These are phyloP conservation scores for Mallotus repandus DNA, from an alignment of 441 rosid genomes.

Conservation along the genomic window DNA sequence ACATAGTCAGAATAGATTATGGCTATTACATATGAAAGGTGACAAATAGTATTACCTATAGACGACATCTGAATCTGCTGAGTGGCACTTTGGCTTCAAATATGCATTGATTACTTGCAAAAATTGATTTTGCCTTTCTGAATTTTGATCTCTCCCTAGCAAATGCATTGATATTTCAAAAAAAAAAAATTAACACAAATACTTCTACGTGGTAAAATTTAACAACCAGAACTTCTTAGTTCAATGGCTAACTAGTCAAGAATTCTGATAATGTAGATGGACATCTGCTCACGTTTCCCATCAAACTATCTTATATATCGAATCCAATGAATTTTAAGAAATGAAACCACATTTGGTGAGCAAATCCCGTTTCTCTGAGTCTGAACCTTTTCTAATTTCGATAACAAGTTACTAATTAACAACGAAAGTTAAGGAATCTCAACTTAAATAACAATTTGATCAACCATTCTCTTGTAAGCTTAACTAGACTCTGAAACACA, in stretches of 20 bases:
- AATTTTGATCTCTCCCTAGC: slow-evolving; percentile 38
- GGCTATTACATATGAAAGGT: neutral
- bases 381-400: neutral
- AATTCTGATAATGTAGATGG: neutral
- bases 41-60: slow-evolving; percentile 44
- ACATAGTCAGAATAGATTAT: neutral
- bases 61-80: slow-evolving; percentile 68
- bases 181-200: slow-evolving; percentile 10
- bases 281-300: neutral
- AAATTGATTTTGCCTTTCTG: slow-evolving; percentile 40
- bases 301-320: neutral
- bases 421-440: slow-evolving; percentile 6
- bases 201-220: slow-evolving; percentile 1
- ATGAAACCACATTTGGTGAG: neutral
- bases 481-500: slow-evolving; percentile 16
- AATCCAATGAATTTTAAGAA: neutral
- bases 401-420: neutral
- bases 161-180: slow-evolving; percentile 18
- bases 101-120: slow-evolving; percentile 77
- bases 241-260: neutral
- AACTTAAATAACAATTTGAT: neutral
- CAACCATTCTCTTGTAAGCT: slow-evolving; percentile 1
- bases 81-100: slow-evolving; percentile 75
- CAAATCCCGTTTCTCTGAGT: neutral
- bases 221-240: slow-evolving; percentile 5